phyloP scores from a whole-genome alignment of 108 stramenopile genomes.

The Schizochytrium sp. region DNA sequence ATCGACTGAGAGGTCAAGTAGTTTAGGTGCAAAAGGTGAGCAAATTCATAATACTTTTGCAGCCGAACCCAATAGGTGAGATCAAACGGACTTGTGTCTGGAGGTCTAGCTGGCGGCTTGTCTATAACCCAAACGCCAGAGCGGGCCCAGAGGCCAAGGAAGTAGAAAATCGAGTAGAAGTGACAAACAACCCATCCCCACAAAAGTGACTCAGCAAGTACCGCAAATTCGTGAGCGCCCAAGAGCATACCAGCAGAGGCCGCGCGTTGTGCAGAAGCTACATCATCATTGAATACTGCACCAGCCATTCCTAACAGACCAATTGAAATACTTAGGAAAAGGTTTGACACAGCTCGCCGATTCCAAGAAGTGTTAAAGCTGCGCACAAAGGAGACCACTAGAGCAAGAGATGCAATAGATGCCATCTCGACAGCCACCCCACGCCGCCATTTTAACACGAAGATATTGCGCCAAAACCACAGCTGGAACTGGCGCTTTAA shows the following conservation, averaged over 20 bases:
- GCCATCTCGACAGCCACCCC: constrained; percentile 9
- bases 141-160: constrained; percentile 46
- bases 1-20: not conserved
- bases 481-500: constrained; percentile 57
- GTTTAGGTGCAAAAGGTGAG: constrained; percentile 52
- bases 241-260: constrained; percentile 50
- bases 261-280: constrained; percentile 33
- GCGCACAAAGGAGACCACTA: constrained; percentile 60
- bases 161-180: constrained; percentile 46
- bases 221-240: constrained; percentile 49
- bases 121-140: constrained; percentile 46
- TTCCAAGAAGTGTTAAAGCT: constrained; percentile 40
- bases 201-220: constrained; percentile 1
- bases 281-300: constrained; percentile 36
- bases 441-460: constrained; percentile 33
- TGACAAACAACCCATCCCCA: constrained; percentile 52
- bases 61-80: constrained; percentile 42
- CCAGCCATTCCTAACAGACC: constrained; percentile 50
- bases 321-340: constrained; percentile 57
- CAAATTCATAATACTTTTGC: constrained; percentile 61
- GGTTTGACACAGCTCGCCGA: constrained; percentile 47
- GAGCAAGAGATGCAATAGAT: constrained; percentile 12
- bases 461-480: constrained; percentile 51
- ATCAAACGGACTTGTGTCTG: not conserved
- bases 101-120: not conserved